phyloP scores from a whole-genome alignment of 1,139 yeast species.

The Pichia sp. region DNA sequence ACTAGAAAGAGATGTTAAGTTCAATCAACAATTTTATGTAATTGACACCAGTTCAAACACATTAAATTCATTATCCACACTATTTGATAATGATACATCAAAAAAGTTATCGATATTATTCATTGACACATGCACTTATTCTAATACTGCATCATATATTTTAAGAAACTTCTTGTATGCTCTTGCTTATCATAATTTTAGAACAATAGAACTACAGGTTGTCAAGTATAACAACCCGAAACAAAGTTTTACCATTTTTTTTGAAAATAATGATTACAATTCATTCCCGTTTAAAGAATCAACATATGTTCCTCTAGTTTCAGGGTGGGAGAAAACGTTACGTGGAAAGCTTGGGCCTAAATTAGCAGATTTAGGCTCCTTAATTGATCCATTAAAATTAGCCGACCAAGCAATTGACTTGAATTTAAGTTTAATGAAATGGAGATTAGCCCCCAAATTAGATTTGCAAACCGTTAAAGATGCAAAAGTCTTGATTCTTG shows the following conservation, averaged over 20 bases:
- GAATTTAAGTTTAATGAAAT: constrained; percentile 86
- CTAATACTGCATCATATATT: constrained; percentile 50
- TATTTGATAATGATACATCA: constrained; percentile 7
- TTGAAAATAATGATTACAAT: constrained; percentile 11
- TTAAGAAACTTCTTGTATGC: constrained; percentile 59
- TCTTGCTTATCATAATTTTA: constrained; percentile 38
- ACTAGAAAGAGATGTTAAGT: constrained; percentile 13
- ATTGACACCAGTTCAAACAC: constrained; percentile 14
- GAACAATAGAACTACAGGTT: constrained; percentile 36
- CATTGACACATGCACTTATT: constrained; percentile 52
- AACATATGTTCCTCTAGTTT: constrained; percentile 31
- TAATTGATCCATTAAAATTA: constrained; percentile 71
- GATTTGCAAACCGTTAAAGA: constrained; percentile 57
- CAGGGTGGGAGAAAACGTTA: constrained; percentile 88
- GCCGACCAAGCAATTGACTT: constrained; percentile 91
- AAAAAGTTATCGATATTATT: constrained; percentile 38
- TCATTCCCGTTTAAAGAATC: constrained; percentile 1
- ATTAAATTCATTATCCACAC: constrained; percentile 15
- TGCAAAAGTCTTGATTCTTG: constrained; percentile 68
- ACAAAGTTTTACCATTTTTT: constrained; percentile 23
- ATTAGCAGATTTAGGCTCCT: constrained; percentile 69
- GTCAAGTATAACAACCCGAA: constrained; percentile 25
- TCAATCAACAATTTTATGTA: constrained; percentile 22
- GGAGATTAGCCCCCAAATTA: constrained; percentile 86
- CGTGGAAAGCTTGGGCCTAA: constrained; percentile 75